These are phyloP conservation scores for Schoenoplectus tabernaemontani DNA, from an alignment of 202 grass and related monocot species.

Conservation along the genomic window DNA sequence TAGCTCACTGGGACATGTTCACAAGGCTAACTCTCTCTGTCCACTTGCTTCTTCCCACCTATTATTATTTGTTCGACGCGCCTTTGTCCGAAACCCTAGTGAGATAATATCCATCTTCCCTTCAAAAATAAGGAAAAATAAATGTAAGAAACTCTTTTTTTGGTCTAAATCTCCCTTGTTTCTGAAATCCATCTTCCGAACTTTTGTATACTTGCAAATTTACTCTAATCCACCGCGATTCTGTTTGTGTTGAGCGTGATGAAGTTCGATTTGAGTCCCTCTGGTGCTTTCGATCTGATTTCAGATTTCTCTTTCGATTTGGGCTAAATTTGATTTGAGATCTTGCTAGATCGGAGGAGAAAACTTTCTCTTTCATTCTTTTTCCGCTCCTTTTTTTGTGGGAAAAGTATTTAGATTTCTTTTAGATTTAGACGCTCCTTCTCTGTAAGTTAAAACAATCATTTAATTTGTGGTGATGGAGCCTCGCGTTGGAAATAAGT, in stretches of 20 bases:
- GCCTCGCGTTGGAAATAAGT: constrained; percentile 87
- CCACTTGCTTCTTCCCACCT: neutral
- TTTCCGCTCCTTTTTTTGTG: constrained; percentile 12
- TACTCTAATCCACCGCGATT: neutral
- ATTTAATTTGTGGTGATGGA: constrained; percentile 42
- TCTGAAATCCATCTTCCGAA: neutral
- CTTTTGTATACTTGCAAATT: neutral
- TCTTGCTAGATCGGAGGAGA: constrained; percentile 29
- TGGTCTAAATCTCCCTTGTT: neutral
- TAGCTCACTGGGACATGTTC: neutral
- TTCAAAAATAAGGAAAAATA: neutral
- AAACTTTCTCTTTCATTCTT: constrained; percentile 21
- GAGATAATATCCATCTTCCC: neutral
- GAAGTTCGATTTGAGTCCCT: constrained; percentile 20
- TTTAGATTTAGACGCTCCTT: neutral
- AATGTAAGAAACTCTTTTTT: neutral
- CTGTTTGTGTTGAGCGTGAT: neutral
- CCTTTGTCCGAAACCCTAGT: constrained; percentile 24
- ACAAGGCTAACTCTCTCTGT: neutral
- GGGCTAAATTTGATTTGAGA: constrained; percentile 10
- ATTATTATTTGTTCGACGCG: neutral
- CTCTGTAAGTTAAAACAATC: neutral
- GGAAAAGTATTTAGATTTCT: constrained; percentile 18
- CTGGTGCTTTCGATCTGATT: neutral
- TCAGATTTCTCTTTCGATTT: constrained; percentile 11